phyloP scores from a whole-genome alignment of 2,329 filamentous ascomycete species.

The Spiromastix sp. region DNA sequence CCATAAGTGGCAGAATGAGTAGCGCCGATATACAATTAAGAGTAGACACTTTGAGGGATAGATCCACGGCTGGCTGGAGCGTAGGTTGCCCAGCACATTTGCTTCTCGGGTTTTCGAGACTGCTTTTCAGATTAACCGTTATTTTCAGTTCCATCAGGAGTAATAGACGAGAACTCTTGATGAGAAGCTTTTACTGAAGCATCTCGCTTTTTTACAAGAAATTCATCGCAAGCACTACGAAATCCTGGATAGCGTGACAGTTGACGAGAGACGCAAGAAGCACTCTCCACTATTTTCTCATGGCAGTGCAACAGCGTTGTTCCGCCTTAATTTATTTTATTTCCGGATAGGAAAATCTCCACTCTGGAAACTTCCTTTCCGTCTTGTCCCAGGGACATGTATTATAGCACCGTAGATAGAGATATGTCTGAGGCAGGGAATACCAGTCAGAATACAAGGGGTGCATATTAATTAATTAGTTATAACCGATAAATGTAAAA shows the following conservation, averaged over 20 bases:
- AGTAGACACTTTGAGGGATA: slow-evolving; percentile 17
- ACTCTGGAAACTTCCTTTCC: no score
- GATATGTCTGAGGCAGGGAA: no score
- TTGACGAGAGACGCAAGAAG: neutral
- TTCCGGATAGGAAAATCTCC: no score
- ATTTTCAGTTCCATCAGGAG: slow-evolving; percentile 11
- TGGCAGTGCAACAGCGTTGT: no score
- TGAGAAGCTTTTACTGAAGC: slow-evolving; percentile 8
- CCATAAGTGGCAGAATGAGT: neutral
- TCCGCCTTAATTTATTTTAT: no score
- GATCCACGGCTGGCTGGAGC: slow-evolving; percentile 23
- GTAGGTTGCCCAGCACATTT: slow-evolving; percentile 7
- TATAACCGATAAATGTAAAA: no score
- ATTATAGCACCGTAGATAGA: no score
- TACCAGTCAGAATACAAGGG: no score
- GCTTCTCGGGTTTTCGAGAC: neutral
- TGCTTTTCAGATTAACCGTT: neutral
- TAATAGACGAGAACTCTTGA: slow-evolving; percentile 9
- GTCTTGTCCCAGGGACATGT: no score
- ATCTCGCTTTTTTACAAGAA: slow-evolving; percentile 7
- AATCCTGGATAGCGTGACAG: neutral
- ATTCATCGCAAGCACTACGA: slow-evolving; percentile 7
- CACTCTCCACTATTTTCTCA: slow-evolving; percentile 1
- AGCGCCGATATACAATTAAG: slow-evolving; percentile 15
- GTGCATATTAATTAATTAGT: no score